Base-by-base conservation (phyloP, 331 rosid genomes). In the Erythrophleum ivorense region DNA sequence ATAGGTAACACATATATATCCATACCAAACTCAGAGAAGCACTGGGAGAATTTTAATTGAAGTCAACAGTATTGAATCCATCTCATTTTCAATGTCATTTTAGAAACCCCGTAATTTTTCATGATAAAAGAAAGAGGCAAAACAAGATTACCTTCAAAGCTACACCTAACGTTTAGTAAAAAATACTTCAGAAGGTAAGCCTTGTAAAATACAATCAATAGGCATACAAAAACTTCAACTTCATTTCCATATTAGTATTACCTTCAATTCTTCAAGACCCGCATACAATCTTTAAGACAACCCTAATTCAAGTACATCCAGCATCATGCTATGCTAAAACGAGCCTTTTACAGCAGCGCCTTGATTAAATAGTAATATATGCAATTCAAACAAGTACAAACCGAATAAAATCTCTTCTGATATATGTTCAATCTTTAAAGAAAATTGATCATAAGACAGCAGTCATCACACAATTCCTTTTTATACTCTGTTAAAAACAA, bases 131-230 rank as follows among this genome's bases (percentile, higher is more conserved):
- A 76, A 49, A 66, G 41, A 83, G 24, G 75, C 76, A 73, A 59
- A 33, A 52, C 71, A 66, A 77, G 34, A 82, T 86, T 83, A 65
- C 73, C 84, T 83, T 86, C 49, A 74, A 80, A 86, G 87, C 62
- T 29, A 83, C 34, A 66, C 76, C 59, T 15, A 83, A 77, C 81
- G 52, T 71, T 21, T 10, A 41, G 72, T 80, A 58, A 41, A 83
- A 83, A 66, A 24, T 55, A 77, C 81, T 80, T 83, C 80, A 83
- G 63, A 75, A 49, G 46, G 46, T 83, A 0, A 41, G 9, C 53
- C 53, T 41, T 68, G 73, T n/a, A 43, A n/a, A 18, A 18, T 11
- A 68, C 34, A 43, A 41, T 70, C n/a, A 24, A 43, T 70, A 45
- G 5, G 16, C 75, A 70, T 12, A 19, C 12, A 21, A 11, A 69